phyloP scores from a whole-genome alignment of 768 basidiomycete species.

The Mycena leptocephala region DNA sequence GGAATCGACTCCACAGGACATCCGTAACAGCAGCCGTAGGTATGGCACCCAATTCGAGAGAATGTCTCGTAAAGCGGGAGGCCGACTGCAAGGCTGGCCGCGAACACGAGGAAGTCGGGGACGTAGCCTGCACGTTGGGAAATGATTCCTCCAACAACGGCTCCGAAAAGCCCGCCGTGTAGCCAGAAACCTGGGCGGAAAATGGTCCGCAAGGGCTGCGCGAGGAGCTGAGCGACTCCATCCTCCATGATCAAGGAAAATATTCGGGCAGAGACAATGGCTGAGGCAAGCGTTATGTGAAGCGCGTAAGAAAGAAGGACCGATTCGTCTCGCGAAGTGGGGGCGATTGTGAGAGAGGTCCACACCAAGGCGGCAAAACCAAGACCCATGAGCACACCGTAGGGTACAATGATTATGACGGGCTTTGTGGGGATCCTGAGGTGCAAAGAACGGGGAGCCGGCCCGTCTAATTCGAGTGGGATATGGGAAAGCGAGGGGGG shows the following conservation, averaged over 20 bases:
- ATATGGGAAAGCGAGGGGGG: conserved; percentile 30
- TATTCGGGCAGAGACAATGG: conserved; percentile 33
- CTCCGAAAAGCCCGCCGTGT: conserved; percentile 37
- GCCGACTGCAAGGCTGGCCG: conserved; percentile 34
- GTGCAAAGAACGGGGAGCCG: conserved; percentile 26
- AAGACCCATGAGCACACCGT: conserved; percentile 36
- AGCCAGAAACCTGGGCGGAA: conserved; percentile 41
- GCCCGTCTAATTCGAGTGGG: conserved; percentile 30
- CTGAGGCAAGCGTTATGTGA: conserved; percentile 25
- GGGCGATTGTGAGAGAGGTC: conserved; percentile 33
- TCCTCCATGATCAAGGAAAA: conserved; percentile 38
- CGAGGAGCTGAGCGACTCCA: conserved; percentile 20
- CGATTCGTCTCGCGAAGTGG: conserved; percentile 12
- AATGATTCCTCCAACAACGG: conserved; percentile 19
- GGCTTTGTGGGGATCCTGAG: conserved; percentile 29
- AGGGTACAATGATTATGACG: conserved; percentile 33
- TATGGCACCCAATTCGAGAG: conserved; percentile 38
- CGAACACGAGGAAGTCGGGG: conserved; percentile 22
- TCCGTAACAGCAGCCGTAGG: conserved; percentile 41
- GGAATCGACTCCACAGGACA: conserved; percentile 24
- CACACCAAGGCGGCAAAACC: conserved; percentile 35
- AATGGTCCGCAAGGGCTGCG: conserved; percentile 30
- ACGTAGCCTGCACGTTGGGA: conserved; percentile 17
- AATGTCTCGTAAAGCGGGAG: conserved; percentile 39
- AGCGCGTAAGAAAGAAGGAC: conserved; percentile 23